Evolutionary conservation across 1,284 basidiomycete genomes (phyloP), one percentile per base, ranked within the genome.

Genomic region (Ceratorhiza oryzae-sativae): DNA sequence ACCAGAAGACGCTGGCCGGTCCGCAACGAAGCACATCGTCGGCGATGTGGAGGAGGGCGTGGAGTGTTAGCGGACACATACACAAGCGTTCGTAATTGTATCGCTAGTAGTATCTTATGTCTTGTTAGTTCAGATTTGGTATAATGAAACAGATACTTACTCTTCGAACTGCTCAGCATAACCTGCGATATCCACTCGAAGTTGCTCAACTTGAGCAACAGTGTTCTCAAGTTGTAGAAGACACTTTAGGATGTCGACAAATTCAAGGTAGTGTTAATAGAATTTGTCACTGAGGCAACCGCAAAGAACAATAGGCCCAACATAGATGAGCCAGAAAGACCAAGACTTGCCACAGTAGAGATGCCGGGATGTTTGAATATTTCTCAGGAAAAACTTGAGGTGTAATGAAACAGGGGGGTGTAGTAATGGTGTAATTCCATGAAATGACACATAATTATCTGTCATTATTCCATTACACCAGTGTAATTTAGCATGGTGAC

Each of bases 101-200:
- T 71, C 83, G 81, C 63, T 83, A 84, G 72, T 84, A 85, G 10
- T 34, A 42, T 18, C 61, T 68, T 8, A 25, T 20, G 48, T 20
- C 32, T 18, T n/a, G 20, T n/a, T 46, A 32, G 25, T 48, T n/a
- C n/a, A 34, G 18, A n/a, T 12, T 56, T 61, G 4, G 20, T 23
- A 15, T 25, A 20, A 56, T 15, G 30, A n/a, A 4, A 18, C 34
- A 27, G 0, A 25, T 13, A 76, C 76, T 15, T 68, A 85, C 84
- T 73, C 62, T 77, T 86, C 83, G 73, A 83, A 86, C 5, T 80
- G 63, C 45, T 76, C 3, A 0, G 85, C 84, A 84, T 84, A 86
- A 1, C 73, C n/a, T 0, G 76, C 72, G 65, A 86, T 81, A 0
- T 81, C 82, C 0, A 49, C n/a, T 1, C 78, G 60, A 0, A 86